A percentile compares a stretch with the other conserved stretches of the same genome.
Evolutionary conservation across 352 stramenopile species (phyloP).

Genomic region (Plasmopara viticola): DNA sequence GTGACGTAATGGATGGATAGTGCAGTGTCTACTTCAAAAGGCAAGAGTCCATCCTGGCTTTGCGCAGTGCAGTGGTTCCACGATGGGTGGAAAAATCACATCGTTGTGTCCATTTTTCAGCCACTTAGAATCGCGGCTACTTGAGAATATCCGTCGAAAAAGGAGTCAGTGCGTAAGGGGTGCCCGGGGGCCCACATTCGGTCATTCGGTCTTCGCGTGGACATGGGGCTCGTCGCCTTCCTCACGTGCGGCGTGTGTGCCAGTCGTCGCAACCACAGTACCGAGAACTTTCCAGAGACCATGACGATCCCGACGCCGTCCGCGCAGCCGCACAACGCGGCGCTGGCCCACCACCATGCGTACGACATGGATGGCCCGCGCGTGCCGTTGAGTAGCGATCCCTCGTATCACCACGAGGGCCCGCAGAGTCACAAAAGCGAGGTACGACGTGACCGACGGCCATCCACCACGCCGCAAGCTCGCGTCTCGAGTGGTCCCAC

Average conservation of each 20-base stretch:
- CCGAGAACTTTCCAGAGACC: conserved; percentile 27
- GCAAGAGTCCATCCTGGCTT: too few relatives aligned
- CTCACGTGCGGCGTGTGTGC: conserved; percentile 29
- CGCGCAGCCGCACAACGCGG: conserved; percentile 16
- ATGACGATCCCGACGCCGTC: conserved; percentile 31
- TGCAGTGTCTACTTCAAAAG: too few relatives aligned
- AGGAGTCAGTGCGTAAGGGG: conserved; percentile 22
- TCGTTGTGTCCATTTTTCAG: conserved; percentile 2
- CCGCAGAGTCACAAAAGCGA: conserved; percentile 10
- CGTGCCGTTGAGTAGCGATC: not conserved
- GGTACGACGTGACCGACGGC: conserved; percentile 6
- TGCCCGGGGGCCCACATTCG: conserved; percentile 7
- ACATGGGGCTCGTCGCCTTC: conserved; percentile 28
- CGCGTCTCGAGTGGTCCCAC: not conserved
- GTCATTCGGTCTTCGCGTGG: conserved; percentile 15
- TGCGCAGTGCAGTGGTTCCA: too few relatives aligned
- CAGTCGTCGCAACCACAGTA: conserved; percentile 23
- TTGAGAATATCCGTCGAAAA: conserved; percentile 9
- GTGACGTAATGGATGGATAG: too few relatives aligned
- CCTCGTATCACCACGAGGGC: not conserved
- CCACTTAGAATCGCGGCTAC: conserved; percentile 1
- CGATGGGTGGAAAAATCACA: too few relatives aligned
- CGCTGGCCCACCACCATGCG: conserved; percentile 17
- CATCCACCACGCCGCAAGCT: conserved; percentile 11
- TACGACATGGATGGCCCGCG: conserved; percentile 29